Conservation (phyloP, 139 green algal genomes). For the Chlamydomonas sphaeroides region DNA sequence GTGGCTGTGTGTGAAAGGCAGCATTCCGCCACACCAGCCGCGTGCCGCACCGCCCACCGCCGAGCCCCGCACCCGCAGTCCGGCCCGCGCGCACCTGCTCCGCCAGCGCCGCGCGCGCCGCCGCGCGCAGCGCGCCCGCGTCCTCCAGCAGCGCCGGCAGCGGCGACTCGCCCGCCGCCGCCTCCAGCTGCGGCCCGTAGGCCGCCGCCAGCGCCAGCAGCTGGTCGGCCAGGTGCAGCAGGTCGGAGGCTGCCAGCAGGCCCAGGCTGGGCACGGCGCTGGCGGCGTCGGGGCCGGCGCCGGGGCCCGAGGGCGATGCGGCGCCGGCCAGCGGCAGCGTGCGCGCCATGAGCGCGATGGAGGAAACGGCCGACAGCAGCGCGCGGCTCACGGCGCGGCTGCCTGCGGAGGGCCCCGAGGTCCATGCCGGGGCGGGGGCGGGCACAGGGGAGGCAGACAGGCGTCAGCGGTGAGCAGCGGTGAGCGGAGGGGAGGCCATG, state of each 20-base stretch:
- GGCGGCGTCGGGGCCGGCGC: neutral
- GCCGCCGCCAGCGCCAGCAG: constrained; percentile 24
- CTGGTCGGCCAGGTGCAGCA: constrained; percentile 11
- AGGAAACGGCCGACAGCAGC: neutral
- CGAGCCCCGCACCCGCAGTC: no score
- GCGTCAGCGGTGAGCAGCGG: no score
- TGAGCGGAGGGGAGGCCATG: no score
- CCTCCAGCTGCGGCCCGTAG: constrained; percentile 5
- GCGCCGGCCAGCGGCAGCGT: neutral
- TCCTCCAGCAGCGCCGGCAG: constrained; percentile 22
- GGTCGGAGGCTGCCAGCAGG: constrained; percentile 12
- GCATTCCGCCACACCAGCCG: neutral
- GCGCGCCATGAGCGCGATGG: constrained; percentile 15
- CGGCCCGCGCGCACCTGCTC: constrained; percentile 31
- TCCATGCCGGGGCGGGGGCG: neutral
- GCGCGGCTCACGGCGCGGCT: constrained; percentile 20
- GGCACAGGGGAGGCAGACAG: neutral
- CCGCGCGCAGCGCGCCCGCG: constrained; percentile 26
- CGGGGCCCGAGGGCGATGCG: neutral
- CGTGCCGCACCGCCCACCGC: no score
- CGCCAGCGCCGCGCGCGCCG: constrained; percentile 13
- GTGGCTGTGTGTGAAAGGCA: no score
- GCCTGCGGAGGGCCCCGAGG: constrained; percentile 22
- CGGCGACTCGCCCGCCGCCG: neutral
- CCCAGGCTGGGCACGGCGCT: neutral